Percentiles rank a stretch among this genome's conserved stretches.
These are phyloP conservation scores for Saccharomyces hybrid DNA, from an alignment of 1,139 yeast genomes.

Conservation along the genomic window DNA sequence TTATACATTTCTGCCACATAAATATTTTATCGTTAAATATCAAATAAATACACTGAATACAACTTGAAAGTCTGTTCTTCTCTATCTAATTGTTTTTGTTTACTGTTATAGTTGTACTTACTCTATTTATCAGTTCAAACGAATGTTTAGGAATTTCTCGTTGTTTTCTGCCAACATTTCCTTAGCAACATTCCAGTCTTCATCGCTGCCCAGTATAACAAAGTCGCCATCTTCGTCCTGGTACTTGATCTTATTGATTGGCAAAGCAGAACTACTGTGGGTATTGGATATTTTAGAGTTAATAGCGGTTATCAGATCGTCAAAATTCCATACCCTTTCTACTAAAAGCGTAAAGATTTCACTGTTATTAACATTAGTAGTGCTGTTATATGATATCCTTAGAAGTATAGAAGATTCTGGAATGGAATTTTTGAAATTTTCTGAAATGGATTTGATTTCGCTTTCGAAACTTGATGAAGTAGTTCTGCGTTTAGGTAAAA, in stretches of 20 bases:
- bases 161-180: slow-evolving; percentile 37
- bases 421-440: slow-evolving; percentile 33
- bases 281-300: slow-evolving; percentile 29
- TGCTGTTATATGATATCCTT: slow-evolving; percentile 33
- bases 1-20: neutral
- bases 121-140: slow-evolving; percentile 26
- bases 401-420: slow-evolving; percentile 34
- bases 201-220: slow-evolving; percentile 79
- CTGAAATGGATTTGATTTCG: slow-evolving; percentile 35
- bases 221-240: slow-evolving; percentile 95
- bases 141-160: slow-evolving; percentile 35
- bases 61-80: neutral
- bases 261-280: slow-evolving; percentile 33
- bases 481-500: slow-evolving; percentile 29
- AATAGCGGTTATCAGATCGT: slow-evolving; percentile 30
- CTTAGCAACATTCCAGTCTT: slow-evolving; percentile 48
- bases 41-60: neutral
- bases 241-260: slow-evolving; percentile 53
- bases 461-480: slow-evolving; percentile 31
- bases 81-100: neutral
- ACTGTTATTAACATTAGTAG: slow-evolving; percentile 24
- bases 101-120: neutral
- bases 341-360: slow-evolving; percentile 16
- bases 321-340: slow-evolving; percentile 31
- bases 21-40: neutral